Evolutionary conservation across 495 filamentous ascomycete genomes (phyloP).

Genomic region (Annulohypoxylon moriforme): DNA sequence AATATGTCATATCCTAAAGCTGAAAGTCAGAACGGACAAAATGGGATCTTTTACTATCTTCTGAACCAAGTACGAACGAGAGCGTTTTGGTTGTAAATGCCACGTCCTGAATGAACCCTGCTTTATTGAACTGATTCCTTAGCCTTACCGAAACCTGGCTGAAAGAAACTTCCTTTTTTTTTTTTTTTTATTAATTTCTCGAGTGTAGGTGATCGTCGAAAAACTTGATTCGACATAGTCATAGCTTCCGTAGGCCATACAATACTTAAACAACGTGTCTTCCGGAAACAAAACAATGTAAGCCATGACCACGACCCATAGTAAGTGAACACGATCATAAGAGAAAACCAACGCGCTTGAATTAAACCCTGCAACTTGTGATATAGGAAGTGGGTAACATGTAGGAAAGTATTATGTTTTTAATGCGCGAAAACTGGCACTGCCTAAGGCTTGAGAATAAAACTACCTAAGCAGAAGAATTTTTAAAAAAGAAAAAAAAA

Average conservation of each 20-base stretch:
- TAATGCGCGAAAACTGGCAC: conserved; percentile 16
- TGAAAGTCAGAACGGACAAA: conserved; percentile 15
- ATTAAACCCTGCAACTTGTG: not conserved
- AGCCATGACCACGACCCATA: conserved; percentile 28
- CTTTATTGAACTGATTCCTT: conserved; percentile 1
- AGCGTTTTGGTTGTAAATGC: conserved; percentile 3
- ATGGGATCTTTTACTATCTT: not conserved
- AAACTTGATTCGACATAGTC: conserved; percentile 19
- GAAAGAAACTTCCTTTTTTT: not conserved
- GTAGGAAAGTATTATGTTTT: conserved; percentile 20
- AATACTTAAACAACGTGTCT: conserved; percentile 11
- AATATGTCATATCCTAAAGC: conserved; percentile 28
- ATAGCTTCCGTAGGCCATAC: conserved; percentile 17
- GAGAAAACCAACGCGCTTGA: conserved; percentile 16
- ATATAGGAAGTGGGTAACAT: conserved; percentile 13
- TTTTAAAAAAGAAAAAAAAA: conserved; percentile 1
- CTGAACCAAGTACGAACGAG: not conserved
- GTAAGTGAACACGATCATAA: not conserved
- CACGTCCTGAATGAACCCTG: not conserved
- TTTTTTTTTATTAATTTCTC: too few species aligned
- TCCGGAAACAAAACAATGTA: conserved; percentile 2
- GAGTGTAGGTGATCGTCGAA: conserved; percentile 5
- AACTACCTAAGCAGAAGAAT: conserved; percentile 5
- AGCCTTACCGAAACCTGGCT: conserved; percentile 24
- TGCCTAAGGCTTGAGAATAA: conserved; percentile 1